A percentile compares a stretch with the other conserved stretches of the same genome.
phyloP scores from a whole-genome alignment of 1,139 yeast species.

The Diutina siamensis region DNA sequence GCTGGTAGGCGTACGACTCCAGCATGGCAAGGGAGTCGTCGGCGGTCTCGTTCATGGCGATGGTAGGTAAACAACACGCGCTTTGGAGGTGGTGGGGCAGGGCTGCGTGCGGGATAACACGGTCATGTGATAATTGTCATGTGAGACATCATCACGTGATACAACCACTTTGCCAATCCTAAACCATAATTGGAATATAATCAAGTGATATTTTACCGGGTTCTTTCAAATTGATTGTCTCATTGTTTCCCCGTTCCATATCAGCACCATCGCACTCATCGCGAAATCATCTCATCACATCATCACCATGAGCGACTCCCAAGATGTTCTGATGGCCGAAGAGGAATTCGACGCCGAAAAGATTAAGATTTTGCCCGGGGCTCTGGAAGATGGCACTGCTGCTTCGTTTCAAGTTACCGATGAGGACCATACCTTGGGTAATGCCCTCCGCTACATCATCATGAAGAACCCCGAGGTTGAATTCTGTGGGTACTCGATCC shows the following conservation, averaged over 20 bases:
- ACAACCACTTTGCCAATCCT: too few species aligned
- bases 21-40: slow-evolving; percentile 1
- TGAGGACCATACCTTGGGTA: slow-evolving; percentile 94
- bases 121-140: neutral
- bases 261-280: neutral
- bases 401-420: slow-evolving; percentile 88
- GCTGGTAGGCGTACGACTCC: slow-evolving; percentile 6
- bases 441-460: slow-evolving; percentile 82
- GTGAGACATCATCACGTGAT: too few species aligned
- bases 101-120: neutral
- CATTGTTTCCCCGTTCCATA: too few species aligned
- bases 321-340: slow-evolving; percentile 17
- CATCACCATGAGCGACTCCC: slow-evolving; percentile 10
- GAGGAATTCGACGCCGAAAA: slow-evolving; percentile 37
- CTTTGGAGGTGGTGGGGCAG: neutral
- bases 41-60: neutral
- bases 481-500: slow-evolving; percentile 95
- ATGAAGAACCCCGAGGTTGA: slow-evolving; percentile 98
- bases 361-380: slow-evolving; percentile 65
- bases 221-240: too few species aligned
- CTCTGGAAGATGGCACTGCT: slow-evolving; percentile 90
- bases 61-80: neutral
- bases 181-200: neutral
- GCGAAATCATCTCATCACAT: neutral
- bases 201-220: neutral